phyloP scores from a whole-genome alignment of 306 rosid genomes.

The Ziziphus jujuba region DNA sequence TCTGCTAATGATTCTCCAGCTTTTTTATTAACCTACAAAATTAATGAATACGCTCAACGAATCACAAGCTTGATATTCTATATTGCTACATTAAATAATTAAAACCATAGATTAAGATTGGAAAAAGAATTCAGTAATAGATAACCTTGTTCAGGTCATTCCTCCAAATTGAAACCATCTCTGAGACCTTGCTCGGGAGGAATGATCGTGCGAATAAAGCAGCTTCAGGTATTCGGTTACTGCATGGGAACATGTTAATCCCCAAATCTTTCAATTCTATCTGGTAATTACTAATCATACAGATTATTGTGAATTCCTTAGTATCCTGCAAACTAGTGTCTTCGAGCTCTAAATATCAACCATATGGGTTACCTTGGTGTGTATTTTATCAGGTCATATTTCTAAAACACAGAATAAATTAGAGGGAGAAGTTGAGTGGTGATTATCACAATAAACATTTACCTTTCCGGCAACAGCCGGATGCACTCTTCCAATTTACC shows the following conservation, averaged over 20 bases:
- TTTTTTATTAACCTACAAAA: conserved; percentile 70
- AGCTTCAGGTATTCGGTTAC: conserved; percentile 99
- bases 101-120: neutral
- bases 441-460: neutral
- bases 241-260: conserved; percentile 32
- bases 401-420: conserved; percentile 7
- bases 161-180: conserved; percentile 90
- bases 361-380: neutral
- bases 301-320: neutral
- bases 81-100: neutral
- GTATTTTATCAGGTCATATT: neutral
- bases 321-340: neutral
- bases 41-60: conserved; percentile 9
- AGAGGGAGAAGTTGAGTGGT: neutral
- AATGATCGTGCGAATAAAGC: conserved; percentile 98
- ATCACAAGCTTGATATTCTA: neutral
- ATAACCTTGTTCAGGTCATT: conserved; percentile 82
- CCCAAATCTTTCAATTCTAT: conserved; percentile 8
- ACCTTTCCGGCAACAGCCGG: conserved; percentile 90
- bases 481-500: conserved; percentile 96
- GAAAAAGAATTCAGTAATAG: neutral
- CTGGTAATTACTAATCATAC: neutral
- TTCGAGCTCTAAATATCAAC: neutral
- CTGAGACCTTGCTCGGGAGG: conserved; percentile 97
- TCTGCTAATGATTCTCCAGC: conserved; percentile 98